phyloP scores from a whole-genome alignment of 1,284 basidiomycete species.

The Rhodotorula sp. region DNA sequence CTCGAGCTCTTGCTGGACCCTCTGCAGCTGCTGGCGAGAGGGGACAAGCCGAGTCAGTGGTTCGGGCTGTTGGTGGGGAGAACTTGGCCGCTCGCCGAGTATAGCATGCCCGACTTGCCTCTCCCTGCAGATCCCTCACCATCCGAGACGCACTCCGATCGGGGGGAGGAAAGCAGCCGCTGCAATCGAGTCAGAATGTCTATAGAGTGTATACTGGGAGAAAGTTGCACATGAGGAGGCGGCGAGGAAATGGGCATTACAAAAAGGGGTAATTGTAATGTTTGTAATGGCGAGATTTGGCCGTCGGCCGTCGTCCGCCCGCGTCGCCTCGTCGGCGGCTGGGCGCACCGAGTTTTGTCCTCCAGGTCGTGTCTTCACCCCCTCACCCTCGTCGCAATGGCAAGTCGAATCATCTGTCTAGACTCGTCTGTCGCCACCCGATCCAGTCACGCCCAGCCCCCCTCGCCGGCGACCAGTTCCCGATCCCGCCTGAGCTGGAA shows the following conservation, averaged over 20 bases:
- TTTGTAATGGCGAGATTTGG: not conserved
- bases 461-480: no score
- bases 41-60: not conserved
- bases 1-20: constrained; percentile 3
- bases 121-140: not conserved
- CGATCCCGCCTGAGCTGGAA: not conserved
- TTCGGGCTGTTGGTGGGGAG: not conserved
- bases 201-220: no score
- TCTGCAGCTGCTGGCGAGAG: constrained; percentile 4
- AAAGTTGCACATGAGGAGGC: no score
- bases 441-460: not conserved
- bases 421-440: not conserved
- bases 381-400: constrained; percentile 6
- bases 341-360: not conserved
- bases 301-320: not conserved
- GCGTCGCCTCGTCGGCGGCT: not conserved
- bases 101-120: not conserved
- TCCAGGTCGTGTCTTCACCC: constrained; percentile 6
- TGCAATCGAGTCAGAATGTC: not conserved
- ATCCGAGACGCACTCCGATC: not conserved
- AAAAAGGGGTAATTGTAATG: no score
- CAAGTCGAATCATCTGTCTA: not conserved
- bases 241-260: no score
- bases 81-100: no score
- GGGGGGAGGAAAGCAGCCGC: not conserved